A percentile compares a stretch with the other conserved stretches of the same genome.
These are phyloP conservation scores for Pichia rugopelliculosa DNA, from an alignment of 805 yeast genomes.

Conservation along the genomic window DNA sequence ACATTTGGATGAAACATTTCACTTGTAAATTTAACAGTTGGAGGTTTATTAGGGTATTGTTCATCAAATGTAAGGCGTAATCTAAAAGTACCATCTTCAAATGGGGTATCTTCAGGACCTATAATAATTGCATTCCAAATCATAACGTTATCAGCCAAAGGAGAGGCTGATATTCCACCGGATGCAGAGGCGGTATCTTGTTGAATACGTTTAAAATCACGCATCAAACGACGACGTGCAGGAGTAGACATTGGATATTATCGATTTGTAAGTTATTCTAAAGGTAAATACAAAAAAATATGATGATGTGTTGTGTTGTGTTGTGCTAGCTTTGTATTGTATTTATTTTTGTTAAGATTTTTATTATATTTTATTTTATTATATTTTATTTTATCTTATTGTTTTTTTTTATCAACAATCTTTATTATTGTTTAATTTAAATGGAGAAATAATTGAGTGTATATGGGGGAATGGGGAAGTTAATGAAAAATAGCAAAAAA, in stretches of 20 bases:
- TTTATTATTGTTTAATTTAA: too few relatives aligned
- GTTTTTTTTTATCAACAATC: too few relatives aligned
- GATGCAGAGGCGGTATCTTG: constrained; percentile 72
- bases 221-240: constrained; percentile 97
- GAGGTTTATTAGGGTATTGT: constrained; percentile 97
- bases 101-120: constrained; percentile 96
- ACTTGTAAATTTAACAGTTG: constrained; percentile 80
- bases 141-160: constrained; percentile 95
- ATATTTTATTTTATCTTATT: too few relatives aligned
- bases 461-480: too few relatives aligned
- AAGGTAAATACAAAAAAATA: too few relatives aligned
- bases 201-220: constrained; percentile 97
- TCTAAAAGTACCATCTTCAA: constrained; percentile 95
- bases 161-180: constrained; percentile 95
- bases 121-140: constrained; percentile 97
- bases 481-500: too few relatives aligned
- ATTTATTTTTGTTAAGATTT: too few relatives aligned
- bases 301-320: neutral
- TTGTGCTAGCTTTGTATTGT: too few relatives aligned
- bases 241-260: constrained; percentile 76
- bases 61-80: constrained; percentile 85
- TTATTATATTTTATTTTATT: too few relatives aligned
- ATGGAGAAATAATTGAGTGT: too few relatives aligned
- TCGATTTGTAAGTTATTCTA: neutral
- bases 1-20: constrained; percentile 99